phyloP scores from a whole-genome alignment of 495 filamentous ascomycete species.

The Ramalina intermedia region DNA sequence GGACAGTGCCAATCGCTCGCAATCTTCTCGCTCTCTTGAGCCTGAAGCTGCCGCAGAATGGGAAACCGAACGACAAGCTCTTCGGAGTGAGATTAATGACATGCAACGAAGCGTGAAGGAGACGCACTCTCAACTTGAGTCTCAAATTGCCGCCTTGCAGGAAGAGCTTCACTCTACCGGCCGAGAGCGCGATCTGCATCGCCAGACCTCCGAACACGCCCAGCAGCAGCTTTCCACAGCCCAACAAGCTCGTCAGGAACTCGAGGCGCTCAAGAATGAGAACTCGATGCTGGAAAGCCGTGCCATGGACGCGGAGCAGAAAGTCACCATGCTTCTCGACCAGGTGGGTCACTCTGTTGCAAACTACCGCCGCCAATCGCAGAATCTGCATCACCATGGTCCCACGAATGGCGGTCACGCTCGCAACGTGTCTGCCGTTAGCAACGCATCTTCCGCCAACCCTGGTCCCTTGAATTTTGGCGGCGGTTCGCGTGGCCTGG shows the following conservation, averaged over 20 bases:
- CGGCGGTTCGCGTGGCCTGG: conserved; percentile 4
- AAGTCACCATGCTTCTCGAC: conserved; percentile 82
- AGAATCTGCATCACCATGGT: conserved; percentile 25
- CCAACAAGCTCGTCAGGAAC: conserved; percentile 47
- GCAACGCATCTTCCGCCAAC: conserved; percentile 21
- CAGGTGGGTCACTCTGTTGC: conserved; percentile 88
- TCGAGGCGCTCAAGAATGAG: conserved; percentile 70
- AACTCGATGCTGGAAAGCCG: conserved; percentile 66
- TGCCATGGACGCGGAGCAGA: conserved; percentile 79
- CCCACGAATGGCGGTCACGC: conserved; percentile 4
- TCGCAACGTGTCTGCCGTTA: conserved; percentile 21
- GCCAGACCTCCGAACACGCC: conserved; percentile 38
- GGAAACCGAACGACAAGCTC: conserved; percentile 57
- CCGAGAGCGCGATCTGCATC: conserved; percentile 52
- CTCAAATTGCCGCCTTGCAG: conserved; percentile 51
- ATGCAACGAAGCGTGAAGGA: conserved; percentile 53
- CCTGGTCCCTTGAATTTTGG: conserved; percentile 10
- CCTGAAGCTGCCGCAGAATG: conserved; percentile 42
- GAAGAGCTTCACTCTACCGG: conserved; percentile 48
- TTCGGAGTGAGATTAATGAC: conserved; percentile 50
- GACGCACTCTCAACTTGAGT: conserved; percentile 53
- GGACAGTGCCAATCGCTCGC: conserved; percentile 32
- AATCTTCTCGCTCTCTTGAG: conserved; percentile 28
- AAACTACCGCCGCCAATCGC: conserved; percentile 77
- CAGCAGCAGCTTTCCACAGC: conserved; percentile 41